Conservation (phyloP, 352 stramenopile genomes). For the Globisporangium nodosum region DNA sequence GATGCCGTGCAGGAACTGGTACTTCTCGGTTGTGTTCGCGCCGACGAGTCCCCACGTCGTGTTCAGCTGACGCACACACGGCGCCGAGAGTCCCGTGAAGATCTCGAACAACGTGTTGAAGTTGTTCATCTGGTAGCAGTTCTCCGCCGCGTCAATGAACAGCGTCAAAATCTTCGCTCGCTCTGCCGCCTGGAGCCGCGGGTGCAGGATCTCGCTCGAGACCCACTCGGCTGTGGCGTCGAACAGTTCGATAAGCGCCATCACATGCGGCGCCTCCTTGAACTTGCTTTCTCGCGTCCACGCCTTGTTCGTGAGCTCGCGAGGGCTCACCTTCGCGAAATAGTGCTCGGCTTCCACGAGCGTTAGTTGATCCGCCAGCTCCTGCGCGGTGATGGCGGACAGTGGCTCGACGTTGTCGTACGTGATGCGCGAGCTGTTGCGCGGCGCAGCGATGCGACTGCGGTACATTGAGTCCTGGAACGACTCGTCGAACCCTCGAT, state of each 20-base stretch:
- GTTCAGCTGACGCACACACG: constrained; percentile 77
- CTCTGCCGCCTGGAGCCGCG: constrained; percentile 72
- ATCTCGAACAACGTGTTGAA: constrained; percentile 88
- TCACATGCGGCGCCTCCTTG: constrained; percentile 72
- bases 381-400: constrained; percentile 50
- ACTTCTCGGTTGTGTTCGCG: constrained; percentile 61
- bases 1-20: constrained; percentile 74
- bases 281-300: constrained; percentile 83
- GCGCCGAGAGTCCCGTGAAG: constrained; percentile 67
- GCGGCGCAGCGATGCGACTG: constrained; percentile 37
- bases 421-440: constrained; percentile 62
- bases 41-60: constrained; percentile 79
- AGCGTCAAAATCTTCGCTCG: constrained; percentile 78
- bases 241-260: constrained; percentile 83
- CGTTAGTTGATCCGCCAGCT: constrained; percentile 75
- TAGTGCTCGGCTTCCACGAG: constrained; percentile 76
- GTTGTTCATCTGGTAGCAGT: constrained; percentile 85
- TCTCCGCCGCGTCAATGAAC: constrained; percentile 81
- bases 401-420: constrained; percentile 78
- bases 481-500: constrained; percentile 33
- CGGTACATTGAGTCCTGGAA: constrained; percentile 74
- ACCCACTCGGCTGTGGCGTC: constrained; percentile 83
- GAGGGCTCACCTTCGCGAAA: constrained; percentile 60
- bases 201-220: constrained; percentile 84
- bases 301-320: constrained; percentile 84